Evolutionary conservation across 1,139 yeast genomes (phyloP), one percentile per base, ranked within the genome.

Genomic region (Suhomyces bribrorum): DNA sequence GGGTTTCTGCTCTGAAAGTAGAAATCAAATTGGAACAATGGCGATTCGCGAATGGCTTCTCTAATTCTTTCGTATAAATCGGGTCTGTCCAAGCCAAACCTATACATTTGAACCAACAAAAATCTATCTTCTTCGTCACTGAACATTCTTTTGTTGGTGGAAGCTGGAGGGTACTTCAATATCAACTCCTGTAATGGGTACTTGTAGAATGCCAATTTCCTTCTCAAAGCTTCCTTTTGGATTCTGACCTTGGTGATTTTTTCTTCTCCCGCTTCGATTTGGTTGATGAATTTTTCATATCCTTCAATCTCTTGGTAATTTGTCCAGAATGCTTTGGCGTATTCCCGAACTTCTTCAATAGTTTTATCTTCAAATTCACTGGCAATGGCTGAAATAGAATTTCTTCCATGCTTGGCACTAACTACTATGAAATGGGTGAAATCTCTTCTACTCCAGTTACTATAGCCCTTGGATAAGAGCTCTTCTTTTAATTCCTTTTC

Each of bases 211-310:
- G 81, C 64, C 29, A 85, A 56, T 53, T 85, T 85, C 40, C 84
- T 64, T 47, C 87, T 72, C 37, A 85, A 63, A 8, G 85, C 75
- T 56, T 83, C 89, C 53, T 79, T 81, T 49, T 83, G 89, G 23
- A 80, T 56, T 50, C 75, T 78, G 8, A 72, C 53, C 48, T 77
- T 79, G 43, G 75, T 64, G 26, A 82, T 72, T 54, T 75, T 82
- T 27, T 83, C 89, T 54, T 85, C 95, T 13, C 92, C 95, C n/a
- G 69, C 66, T 57, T 85, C 92, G 45, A 85, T 83, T 46, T 78
- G 85, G 29, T 69, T 68, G 32, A 85, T 62, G 49, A 78, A 81
- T 48, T 81, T 71, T 49, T 85, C 95, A 56, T 78, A 79, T 4
- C 89, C 90, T 23, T 85, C 92, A 42, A 85, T 80, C 41, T 78